Base-by-base conservation (phyloP, 331 rosid species). In the Pyracantha coccinea region DNA sequence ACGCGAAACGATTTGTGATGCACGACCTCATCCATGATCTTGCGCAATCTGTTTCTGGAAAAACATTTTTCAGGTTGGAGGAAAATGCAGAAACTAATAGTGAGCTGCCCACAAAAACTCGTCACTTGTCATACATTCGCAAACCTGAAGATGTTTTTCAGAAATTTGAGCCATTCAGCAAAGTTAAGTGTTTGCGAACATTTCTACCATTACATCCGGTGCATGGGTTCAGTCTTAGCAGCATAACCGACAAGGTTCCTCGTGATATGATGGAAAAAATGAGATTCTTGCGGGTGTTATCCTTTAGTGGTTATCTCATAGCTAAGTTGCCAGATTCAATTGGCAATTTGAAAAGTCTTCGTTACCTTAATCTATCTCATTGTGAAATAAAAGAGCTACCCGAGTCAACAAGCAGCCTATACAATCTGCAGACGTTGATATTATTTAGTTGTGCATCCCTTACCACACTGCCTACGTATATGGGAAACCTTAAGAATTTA, bases 1-100 rank as follows among this genome's bases (percentile, higher is more conserved):
- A 58, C 44, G 41, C 59, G 1, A 75, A 45, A 15, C 12, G 6
- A 12, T 13, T 75, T 17, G 19, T 71, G 47, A 83, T 83, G 80
- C 83, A 68, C 6, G 78, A 80, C 57, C 80, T 75, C 59, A 52
- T 80, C 15, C 76, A 66, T 9, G 84, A 80, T 44, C 50, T 83
- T 66, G 83, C 81, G 6, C 77, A 29, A 27, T 50, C 74, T 58
- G 69, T 57, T 4, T 77, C 81, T n/a, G 81, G 81, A 15, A 74
- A 75, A 20, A 45, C 80, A 28, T 75, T 62, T 33, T 52, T 62
- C 5, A 68, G 74, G 45, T 23, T 71, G 11, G 74, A 65, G 44
- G 75, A 61, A 6, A 66, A 25, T 13, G 1, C 27, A 23, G 47
- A 54, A 53, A 23, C 19, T 21, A 19, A 58, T 1, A 41, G 3